Evolutionary conservation across 192 early-diverging fungal genomes (phyloP), one percentile per base, ranked within the genome.

Genomic region (Coemansia sp.): DNA sequence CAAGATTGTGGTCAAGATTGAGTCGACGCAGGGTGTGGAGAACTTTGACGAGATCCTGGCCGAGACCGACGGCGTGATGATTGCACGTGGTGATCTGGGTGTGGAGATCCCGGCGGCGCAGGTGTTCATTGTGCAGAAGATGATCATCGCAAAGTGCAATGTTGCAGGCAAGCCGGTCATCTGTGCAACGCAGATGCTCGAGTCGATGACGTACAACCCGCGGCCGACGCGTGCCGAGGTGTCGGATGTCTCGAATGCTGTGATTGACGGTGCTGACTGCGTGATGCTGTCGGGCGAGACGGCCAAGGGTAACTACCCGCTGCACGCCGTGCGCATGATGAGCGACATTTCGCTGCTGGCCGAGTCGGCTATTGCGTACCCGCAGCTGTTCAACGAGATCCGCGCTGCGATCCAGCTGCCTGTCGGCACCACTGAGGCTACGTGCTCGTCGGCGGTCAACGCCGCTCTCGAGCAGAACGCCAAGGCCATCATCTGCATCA

Each of bases 271-370:
- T 59, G 91, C 94, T 43, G 97, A 99, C 85, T 96, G 94, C 74
- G 97, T 99, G 64, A 99, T 99, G 97, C 83, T 99, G 50, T 95
- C 93, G 50, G 96, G 96, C 55, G 96, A 98, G 82, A 97, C 95
- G 3, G 96, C 96, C 62, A 97, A 97, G 85, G 96, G 96, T 10
- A 71, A 83, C 45, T 95, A 94, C 82, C 96, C 96, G 35, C 78
- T 93, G 62, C 85, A 91, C 70, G 91, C 96, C 25, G 93, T 98
- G 48, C 78, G 86, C 50, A 97, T 95, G 87, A 98, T 98, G 95
- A 83, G 92, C 77, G 87, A 91, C 64, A 95, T 96, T 61, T 91
- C 94, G 78, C 79, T 91, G 31, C 85, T 94, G 50, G 94, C 97
- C 61, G 97, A 99, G 81, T 89, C 91, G 3, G 91, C 92, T 60